Evolutionary conservation across 2,329 filamentous ascomycete species (phyloP).

Genomic region (Metarhizium rileyi): DNA sequence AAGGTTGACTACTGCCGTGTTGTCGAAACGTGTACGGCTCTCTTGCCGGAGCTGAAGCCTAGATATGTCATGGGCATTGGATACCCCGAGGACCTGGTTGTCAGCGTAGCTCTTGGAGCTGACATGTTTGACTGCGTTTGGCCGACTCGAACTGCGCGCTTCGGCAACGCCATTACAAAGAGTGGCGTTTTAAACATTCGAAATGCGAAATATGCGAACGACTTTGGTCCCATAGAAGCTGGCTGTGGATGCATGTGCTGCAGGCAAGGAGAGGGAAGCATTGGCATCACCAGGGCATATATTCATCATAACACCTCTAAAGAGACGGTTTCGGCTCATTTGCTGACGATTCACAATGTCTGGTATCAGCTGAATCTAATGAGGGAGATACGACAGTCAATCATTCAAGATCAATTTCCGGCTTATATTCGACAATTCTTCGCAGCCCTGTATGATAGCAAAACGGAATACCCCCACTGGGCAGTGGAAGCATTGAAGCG

Average conservation of each 20-base stretch:
- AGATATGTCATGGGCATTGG: slow-evolving; percentile 98
- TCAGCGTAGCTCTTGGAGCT: slow-evolving; percentile 85
- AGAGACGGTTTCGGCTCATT: slow-evolving; percentile 81
- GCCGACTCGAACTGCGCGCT: slow-evolving; percentile 91
- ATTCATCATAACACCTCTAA: slow-evolving; percentile 88
- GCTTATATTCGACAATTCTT: slow-evolving; percentile 74
- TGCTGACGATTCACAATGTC: slow-evolving; percentile 90
- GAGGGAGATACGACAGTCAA: slow-evolving; percentile 62
- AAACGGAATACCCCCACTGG: slow-evolving; percentile 69
- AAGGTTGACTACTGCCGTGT: slow-evolving; percentile 90
- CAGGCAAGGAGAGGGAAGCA: slow-evolving; percentile 53
- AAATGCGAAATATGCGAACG: slow-evolving; percentile 62
- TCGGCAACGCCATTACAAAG: slow-evolving; percentile 86
- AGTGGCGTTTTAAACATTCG: slow-evolving; percentile 76
- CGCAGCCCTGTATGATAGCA: slow-evolving; percentile 51
- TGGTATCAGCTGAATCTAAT: slow-evolving; percentile 85
- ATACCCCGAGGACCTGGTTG: slow-evolving; percentile 90
- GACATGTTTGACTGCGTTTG: slow-evolving; percentile 99
- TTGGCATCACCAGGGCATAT: slow-evolving; percentile 80
- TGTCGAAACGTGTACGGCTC: slow-evolving; percentile 71
- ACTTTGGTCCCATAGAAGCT: slow-evolving; percentile 76
- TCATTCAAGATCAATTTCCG: slow-evolving; percentile 74
- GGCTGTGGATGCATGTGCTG: slow-evolving; percentile 78
- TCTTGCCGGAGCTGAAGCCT: slow-evolving; percentile 87
- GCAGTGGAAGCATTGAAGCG: slow-evolving; percentile 66